A percentile compares a stretch with the other conserved stretches of the same genome.
These are phyloP conservation scores for Cyclotella atomus DNA, from an alignment of 108 stramenopile species.

Conservation along the genomic window DNA sequence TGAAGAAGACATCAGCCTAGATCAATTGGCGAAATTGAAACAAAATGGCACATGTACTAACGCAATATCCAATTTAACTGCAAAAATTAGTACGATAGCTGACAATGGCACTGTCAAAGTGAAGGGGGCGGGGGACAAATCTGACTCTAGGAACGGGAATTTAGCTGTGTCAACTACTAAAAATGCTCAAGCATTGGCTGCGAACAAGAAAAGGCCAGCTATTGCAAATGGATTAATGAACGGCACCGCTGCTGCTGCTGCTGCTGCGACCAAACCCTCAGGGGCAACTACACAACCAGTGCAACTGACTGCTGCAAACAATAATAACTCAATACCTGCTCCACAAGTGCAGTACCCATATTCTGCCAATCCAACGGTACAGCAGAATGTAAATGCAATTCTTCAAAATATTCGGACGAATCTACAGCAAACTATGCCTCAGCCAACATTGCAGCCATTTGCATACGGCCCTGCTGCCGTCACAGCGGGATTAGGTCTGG, in stretches of 20 bases:
- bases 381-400: not conserved
- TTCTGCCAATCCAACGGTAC: slow-evolving; percentile 8
- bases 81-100: not conserved
- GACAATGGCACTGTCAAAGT: not conserved
- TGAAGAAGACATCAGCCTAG: slow-evolving; percentile 2
- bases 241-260: not conserved
- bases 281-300: not conserved
- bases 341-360: not conserved
- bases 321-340: not conserved
- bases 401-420: not conserved
- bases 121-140: not conserved
- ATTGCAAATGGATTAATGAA: not conserved
- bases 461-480: not conserved
- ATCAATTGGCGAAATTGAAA: slow-evolving; percentile 1
- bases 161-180: not conserved
- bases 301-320: not conserved
- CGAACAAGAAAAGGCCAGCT: not conserved
- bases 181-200: not conserved
- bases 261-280: not conserved
- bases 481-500: slow-evolving; percentile 11
- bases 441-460: not conserved
- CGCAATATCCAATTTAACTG: no score
- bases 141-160: not conserved
- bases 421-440: not conserved
- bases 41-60: not conserved